These are phyloP conservation scores for Fusarium guadeloupense DNA, from an alignment of 2,329 filamentous ascomycete species.

Conservation along the genomic window DNA sequence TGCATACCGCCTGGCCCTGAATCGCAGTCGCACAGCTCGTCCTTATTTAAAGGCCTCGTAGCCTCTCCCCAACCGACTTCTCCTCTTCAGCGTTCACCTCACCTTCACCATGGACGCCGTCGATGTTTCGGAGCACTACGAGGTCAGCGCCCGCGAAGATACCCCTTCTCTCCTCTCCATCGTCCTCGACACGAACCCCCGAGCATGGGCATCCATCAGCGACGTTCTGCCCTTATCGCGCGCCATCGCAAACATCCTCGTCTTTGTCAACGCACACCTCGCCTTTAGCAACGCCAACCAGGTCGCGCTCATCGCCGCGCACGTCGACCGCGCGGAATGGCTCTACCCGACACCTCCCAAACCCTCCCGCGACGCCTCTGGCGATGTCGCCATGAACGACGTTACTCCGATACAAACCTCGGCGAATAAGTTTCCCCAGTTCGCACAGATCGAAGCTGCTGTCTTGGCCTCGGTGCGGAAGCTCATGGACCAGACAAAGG, in stretches of 20 bases:
- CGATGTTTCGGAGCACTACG: constrained; percentile 70
- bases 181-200: constrained; percentile 94
- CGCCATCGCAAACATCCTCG: constrained; percentile 86
- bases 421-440: constrained; percentile 93
- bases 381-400: constrained; percentile 68
- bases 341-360: constrained; percentile 75
- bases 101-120: constrained; percentile 58
- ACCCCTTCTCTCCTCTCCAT: constrained; percentile 87
- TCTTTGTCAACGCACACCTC: constrained; percentile 97
- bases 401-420: constrained; percentile 51
- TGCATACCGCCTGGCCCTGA: not conserved
- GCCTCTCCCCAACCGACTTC: constrained; percentile 37
- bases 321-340: constrained; percentile 86
- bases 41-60: constrained; percentile 45
- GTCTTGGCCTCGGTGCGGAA: constrained; percentile 77
- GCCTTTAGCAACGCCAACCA: constrained; percentile 94
- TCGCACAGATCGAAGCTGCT: constrained; percentile 84
- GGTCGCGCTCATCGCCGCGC: constrained; percentile 89
- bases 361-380: constrained; percentile 48
- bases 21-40: not conserved
- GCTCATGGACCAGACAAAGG: constrained; percentile 76
- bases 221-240: constrained; percentile 80
- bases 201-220: constrained; percentile 86
- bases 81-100: constrained; percentile 25
- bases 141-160: constrained; percentile 63